phyloP scores from a whole-genome alignment of 257 asterid genomes.

The Paraleonurus japonicus region DNA sequence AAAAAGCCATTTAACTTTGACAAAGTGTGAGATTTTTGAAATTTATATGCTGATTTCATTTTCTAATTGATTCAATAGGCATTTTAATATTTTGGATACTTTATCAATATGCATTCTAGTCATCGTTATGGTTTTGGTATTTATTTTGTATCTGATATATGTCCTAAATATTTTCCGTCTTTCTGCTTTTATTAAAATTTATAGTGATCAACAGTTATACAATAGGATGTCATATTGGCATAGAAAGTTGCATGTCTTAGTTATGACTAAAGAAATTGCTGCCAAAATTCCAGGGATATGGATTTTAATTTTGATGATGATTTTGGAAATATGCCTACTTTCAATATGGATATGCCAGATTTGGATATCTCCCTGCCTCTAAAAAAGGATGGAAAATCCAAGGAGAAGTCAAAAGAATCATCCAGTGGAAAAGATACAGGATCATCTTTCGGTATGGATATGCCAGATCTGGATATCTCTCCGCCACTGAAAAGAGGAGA shows the following conservation, averaged over 20 bases:
- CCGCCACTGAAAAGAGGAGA: slow-evolving; percentile 57
- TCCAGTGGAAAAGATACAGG: slow-evolving; percentile 47
- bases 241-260: slow-evolving; percentile 14
- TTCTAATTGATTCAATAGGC: slow-evolving; percentile 19
- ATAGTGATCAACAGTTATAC: neutral
- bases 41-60: slow-evolving; percentile 23
- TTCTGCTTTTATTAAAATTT: slow-evolving; percentile 13
- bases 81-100: slow-evolving; percentile 14
- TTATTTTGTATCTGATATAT: slow-evolving; percentile 15
- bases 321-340: slow-evolving; percentile 76
- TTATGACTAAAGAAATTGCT: slow-evolving; percentile 28
- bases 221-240: slow-evolving; percentile 13
- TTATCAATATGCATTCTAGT: neutral
- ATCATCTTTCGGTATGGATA: slow-evolving; percentile 76
- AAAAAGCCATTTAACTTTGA: slow-evolving; percentile 63
- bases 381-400: slow-evolving; percentile 51
- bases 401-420: slow-evolving; percentile 51
- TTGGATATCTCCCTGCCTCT: slow-evolving; percentile 72
- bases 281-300: slow-evolving; percentile 62
- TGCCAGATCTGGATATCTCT: slow-evolving; percentile 77
- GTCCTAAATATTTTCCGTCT: slow-evolving; percentile 6
- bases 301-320: slow-evolving; percentile 81
- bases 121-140: slow-evolving; percentile 10
- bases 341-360: slow-evolving; percentile 78
- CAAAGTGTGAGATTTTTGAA: slow-evolving; percentile 51